These are phyloP conservation scores for Umbelopsis sp. DNA, from an alignment of 371 early-diverging fungal species.

Conservation along the genomic window DNA sequence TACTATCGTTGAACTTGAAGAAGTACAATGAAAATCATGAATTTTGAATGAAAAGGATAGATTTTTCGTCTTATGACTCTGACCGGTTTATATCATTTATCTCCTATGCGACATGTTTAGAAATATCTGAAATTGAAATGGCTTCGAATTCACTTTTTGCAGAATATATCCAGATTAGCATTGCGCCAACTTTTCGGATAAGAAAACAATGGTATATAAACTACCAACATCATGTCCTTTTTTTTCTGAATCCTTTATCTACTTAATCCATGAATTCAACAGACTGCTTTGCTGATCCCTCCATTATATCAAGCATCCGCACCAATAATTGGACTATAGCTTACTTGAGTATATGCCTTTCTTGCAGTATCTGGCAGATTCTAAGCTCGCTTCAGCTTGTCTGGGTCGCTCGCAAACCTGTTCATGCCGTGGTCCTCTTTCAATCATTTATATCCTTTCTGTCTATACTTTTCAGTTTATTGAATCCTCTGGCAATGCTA, in stretches of 20 bases:
- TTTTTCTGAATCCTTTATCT: not conserved
- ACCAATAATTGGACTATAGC: constrained; percentile 27
- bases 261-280: not conserved
- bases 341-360: constrained; percentile 43
- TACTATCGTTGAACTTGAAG: not conserved
- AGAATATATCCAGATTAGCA: no score
- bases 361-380: constrained; percentile 45
- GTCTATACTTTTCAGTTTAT: constrained; percentile 35
- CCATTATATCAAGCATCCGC: not conserved
- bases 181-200: no score
- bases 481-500: constrained; percentile 36
- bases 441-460: constrained; percentile 36
- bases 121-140: no score
- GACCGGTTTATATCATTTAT: no score
- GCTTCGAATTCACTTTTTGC: no score
- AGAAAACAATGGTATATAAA: no score
- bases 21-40: no score
- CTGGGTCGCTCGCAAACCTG: constrained; percentile 30
- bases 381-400: constrained; percentile 28
- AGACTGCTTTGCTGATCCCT: not conserved
- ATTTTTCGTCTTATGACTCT: no score
- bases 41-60: no score
- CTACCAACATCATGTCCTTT: not conserved
- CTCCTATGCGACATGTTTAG: no score
- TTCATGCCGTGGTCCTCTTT: constrained; percentile 39